Conservation (phyloP, 1,139 yeast genomes). For the Debaryomyces subglobosus region DNA sequence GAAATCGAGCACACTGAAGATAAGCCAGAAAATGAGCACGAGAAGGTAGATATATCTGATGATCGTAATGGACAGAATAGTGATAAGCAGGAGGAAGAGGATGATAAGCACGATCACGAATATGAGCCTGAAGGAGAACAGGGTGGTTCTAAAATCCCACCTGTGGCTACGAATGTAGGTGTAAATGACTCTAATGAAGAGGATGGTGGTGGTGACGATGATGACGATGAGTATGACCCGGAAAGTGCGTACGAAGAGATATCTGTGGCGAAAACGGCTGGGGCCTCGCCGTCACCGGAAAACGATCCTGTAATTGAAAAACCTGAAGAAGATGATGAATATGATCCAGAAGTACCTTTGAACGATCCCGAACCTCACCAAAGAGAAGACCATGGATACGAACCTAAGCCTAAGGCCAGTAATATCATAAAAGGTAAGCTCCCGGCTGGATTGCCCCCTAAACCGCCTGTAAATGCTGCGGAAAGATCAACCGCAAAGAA, state of each 20-base stretch:
- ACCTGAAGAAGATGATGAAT: constrained; percentile 20
- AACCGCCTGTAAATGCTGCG: constrained; percentile 29
- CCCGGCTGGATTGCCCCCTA: constrained; percentile 33
- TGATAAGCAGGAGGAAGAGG: not conserved
- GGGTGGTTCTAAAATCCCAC: not conserved
- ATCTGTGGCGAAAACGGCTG: not conserved
- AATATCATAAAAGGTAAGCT: constrained; percentile 11
- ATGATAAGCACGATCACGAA: not conserved
- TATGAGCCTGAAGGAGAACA: not conserved
- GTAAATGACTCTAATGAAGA: constrained; percentile 7
- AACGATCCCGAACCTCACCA: not conserved
- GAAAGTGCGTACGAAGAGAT: constrained; percentile 7
- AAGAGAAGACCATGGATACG: constrained; percentile 11
- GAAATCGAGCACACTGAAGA: not conserved
- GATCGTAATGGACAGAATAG: too few species aligned
- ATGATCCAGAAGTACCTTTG: constrained; percentile 25
- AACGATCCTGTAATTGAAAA: constrained; percentile 1
- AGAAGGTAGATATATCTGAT: not conserved
- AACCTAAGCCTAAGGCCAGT: constrained; percentile 10
- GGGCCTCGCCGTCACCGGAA: not conserved
- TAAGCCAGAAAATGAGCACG: not conserved
- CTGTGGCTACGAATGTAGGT: not conserved
- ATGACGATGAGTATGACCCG: constrained; percentile 7
- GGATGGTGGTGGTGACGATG: constrained; percentile 8
- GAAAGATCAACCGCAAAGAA: constrained; percentile 13